These are phyloP conservation scores for Boletellus ananiceps DNA, from an alignment of 768 basidiomycete species.

Conservation along the genomic window DNA sequence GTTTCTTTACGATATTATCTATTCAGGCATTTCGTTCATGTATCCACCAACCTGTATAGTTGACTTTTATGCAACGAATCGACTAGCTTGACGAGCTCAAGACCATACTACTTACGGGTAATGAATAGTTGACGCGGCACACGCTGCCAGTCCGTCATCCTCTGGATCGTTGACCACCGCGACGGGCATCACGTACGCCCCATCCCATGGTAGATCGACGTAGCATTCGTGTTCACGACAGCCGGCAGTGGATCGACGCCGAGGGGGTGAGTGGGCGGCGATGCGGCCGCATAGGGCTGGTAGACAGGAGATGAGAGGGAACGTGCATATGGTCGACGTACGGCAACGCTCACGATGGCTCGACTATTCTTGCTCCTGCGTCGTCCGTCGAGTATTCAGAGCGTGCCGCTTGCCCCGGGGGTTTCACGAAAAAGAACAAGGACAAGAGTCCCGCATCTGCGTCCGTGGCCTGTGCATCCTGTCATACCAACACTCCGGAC, in stretches of 20 bases:
- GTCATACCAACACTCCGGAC: no score
- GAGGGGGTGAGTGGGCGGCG: background rate
- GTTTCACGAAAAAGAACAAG: background rate
- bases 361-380: no score
- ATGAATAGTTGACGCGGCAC: background rate
- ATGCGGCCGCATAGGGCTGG: background rate
- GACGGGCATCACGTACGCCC: background rate
- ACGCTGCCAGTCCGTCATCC: background rate
- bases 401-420: background rate
- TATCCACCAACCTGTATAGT: slow-evolving; percentile 4
- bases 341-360: no score
- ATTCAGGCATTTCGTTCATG: slow-evolving; percentile 8
- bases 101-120: background rate
- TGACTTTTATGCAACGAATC: background rate
- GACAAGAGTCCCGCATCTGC: background rate
- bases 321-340: no score
- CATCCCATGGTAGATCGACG: no score
- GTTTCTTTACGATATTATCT: slow-evolving; percentile 11
- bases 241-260: no score
- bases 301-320: background rate
- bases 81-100: background rate
- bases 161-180: background rate
- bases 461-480: background rate
- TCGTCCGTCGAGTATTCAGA: background rate
- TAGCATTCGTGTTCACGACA: no score